phyloP scores from a whole-genome alignment of 2,329 filamentous ascomycete genomes.

The Apiospora marii region DNA sequence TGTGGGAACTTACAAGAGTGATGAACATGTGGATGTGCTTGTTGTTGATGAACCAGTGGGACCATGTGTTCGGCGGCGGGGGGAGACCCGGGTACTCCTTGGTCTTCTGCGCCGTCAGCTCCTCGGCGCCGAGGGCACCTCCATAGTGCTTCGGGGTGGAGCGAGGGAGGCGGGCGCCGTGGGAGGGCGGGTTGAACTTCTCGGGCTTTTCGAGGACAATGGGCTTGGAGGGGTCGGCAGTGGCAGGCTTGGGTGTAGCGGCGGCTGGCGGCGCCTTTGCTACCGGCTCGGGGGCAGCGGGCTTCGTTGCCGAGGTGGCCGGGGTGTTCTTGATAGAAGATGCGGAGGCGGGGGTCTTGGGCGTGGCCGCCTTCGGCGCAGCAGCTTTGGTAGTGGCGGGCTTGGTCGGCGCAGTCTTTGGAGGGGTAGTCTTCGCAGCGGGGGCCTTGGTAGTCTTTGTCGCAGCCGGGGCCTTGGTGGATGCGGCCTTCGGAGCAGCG shows the following conservation, averaged over 20 bases:
- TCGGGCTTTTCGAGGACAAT: constrained; percentile 85
- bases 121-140: constrained; percentile 70
- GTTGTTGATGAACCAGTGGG: constrained; percentile 85
- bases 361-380: constrained; percentile 25
- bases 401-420: constrained; percentile 32
- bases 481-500: constrained; percentile 52
- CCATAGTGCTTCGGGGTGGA: constrained; percentile 74
- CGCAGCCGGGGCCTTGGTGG: constrained; percentile 50
- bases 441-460: constrained; percentile 39
- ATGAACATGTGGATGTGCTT: constrained; percentile 81
- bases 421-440: constrained; percentile 31
- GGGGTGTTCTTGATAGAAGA: constrained; percentile 19
- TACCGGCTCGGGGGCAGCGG: constrained; percentile 28
- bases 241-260: constrained; percentile 24
- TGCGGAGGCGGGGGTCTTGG: constrained; percentile 26
- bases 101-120: constrained; percentile 70
- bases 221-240: constrained; percentile 56
- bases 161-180: constrained; percentile 72
- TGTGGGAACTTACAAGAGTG: constrained; percentile 70
- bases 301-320: constrained; percentile 22
- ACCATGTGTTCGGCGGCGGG: constrained; percentile 81
- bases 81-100: constrained; percentile 90
- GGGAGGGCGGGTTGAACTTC: constrained; percentile 91
- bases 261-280: constrained; percentile 21
- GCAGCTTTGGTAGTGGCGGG: constrained; percentile 30